Base-by-base conservation (phyloP, 2,329 filamentous ascomycete species). In the Gyromitra esculenta region DNA sequence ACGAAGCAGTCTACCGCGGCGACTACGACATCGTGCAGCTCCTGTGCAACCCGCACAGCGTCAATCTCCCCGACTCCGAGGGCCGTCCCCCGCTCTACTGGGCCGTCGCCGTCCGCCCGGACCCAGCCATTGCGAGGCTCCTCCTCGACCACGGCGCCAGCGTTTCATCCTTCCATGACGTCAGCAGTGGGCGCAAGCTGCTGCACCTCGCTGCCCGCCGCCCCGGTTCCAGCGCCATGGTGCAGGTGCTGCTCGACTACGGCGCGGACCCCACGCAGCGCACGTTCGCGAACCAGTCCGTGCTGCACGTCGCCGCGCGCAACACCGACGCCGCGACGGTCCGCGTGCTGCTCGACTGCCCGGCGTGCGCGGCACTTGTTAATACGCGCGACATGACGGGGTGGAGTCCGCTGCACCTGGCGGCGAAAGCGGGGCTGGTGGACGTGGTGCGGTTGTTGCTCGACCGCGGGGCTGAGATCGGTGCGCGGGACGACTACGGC, bases 401-500 rank as follows among this genome's bases (percentile, higher is more conserved):
- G 13, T 69, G 77, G 72, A 75, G 59, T 18, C 59, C 77, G 52
- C 59, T 78, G 43, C 77, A 78, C 21, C 66, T 77, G 5, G 77
- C 77, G 45, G 65, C 77, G 31, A 65, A 63, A 7, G 68, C 66
- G 2, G 73, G 73, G 31, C 25, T 43, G 21, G 67, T 67, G 5
- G 68, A 77, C 52, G 67, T 72, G 3, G 62, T 79, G 31, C 41
- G 18, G n/a, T 13, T 72, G 31, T 13, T 79, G 39, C 41, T 77
- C 9, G 67, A 77, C 41, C 59, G 60, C 4, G 67, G 67, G 5
- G 75, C 75, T 13, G 48, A 75, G n/a, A 31, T 72, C 6, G 37
- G 54, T 59, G 75, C 71, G 2, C 57, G 57, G 48, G 77, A 79
- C 21, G 56, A 60, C 18, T 68, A 75, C n/a, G 75, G 77, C n/a